Evolutionary conservation across 2,329 filamentous ascomycete genomes (phyloP).

Genomic region (Claviceps paspali): DNA sequence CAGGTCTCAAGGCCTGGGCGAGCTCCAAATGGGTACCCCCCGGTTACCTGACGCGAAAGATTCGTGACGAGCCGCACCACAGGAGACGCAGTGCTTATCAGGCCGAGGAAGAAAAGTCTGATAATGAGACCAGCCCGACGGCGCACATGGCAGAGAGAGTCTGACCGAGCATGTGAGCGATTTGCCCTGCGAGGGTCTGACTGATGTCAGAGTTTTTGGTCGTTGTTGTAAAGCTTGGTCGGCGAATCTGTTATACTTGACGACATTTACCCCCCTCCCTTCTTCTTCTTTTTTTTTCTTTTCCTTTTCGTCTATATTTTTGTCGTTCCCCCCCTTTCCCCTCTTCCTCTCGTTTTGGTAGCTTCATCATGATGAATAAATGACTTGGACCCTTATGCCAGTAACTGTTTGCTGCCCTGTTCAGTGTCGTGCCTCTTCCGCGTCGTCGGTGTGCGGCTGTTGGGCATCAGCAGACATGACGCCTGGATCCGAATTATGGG

Average conservation of each 20-base stretch:
- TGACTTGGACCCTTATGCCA: too few relatives aligned
- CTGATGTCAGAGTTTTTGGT: background rate
- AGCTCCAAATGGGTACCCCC: conserved; percentile 37
- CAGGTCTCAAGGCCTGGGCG: conserved; percentile 43
- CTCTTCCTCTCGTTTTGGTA: background rate
- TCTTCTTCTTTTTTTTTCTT: background rate
- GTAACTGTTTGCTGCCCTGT: too few relatives aligned
- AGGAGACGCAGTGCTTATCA: conserved; percentile 4
- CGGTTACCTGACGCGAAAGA: conserved; percentile 26
- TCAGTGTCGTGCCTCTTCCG: too few relatives aligned
- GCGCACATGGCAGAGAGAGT: conserved; percentile 5
- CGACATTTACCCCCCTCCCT: background rate
- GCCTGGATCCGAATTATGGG: background rate
- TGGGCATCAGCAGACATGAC: too few relatives aligned
- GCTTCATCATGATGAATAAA: too few relatives aligned
- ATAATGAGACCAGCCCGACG: conserved; percentile 1
- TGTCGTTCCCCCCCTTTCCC: background rate
- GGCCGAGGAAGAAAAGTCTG: conserved; percentile 4
- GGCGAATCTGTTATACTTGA: too few relatives aligned
- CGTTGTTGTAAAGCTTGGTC: too few relatives aligned
- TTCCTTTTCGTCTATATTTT: background rate
- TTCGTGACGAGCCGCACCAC: conserved; percentile 17
- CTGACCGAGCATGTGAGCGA: background rate
- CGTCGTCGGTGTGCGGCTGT: too few relatives aligned
- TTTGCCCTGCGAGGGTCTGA: background rate